Conservation (phyloP, 805 yeast species). For the Wickerhamomyces rabaulensis region DNA sequence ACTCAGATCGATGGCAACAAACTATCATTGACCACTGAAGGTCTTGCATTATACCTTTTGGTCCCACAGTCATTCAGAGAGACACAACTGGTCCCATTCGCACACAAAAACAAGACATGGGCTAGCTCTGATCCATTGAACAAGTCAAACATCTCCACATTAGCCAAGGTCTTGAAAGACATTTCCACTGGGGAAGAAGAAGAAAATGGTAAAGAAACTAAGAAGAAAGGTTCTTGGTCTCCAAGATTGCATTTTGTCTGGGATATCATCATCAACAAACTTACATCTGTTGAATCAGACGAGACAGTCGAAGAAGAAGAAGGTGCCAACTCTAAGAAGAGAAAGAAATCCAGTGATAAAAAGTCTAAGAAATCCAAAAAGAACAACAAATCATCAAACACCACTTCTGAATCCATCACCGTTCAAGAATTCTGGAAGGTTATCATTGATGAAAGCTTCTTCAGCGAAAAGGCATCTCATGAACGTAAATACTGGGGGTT, state of each 20-base stretch:
- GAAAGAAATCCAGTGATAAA: slow-evolving; percentile 30
- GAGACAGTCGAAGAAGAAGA: slow-evolving; percentile 21
- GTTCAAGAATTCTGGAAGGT: slow-evolving; percentile 72
- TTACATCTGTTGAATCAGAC: slow-evolving; percentile 12
- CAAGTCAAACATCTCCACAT: slow-evolving; percentile 56
- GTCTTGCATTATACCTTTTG: slow-evolving; percentile 63
- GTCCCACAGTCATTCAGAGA: slow-evolving; percentile 31
- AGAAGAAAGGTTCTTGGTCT: slow-evolving; percentile 66
- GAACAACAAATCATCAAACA: slow-evolving; percentile 9
- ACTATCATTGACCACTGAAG: slow-evolving; percentile 69
- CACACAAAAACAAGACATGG: slow-evolving; percentile 42
- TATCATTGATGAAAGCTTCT: slow-evolving; percentile 75
- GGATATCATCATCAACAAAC: slow-evolving; percentile 49
- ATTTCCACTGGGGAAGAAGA: slow-evolving; percentile 33
- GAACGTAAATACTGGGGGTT: slow-evolving; percentile 88
- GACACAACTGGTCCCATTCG: slow-evolving; percentile 1
- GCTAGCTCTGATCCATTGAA: slow-evolving; percentile 65
- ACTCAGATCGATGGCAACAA: slow-evolving; percentile 43
- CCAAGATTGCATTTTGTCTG: slow-evolving; percentile 76
- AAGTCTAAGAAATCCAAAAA: slow-evolving; percentile 19
- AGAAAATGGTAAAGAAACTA: slow-evolving; percentile 26
- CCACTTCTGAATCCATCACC: slow-evolving; percentile 9
- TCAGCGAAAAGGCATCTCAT: slow-evolving; percentile 69
- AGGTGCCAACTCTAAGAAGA: slow-evolving; percentile 32
- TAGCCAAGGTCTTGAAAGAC: slow-evolving; percentile 64